Evolutionary conservation across 805 yeast genomes (phyloP).

Genomic region (Kluyveromyces lactis): DNA sequence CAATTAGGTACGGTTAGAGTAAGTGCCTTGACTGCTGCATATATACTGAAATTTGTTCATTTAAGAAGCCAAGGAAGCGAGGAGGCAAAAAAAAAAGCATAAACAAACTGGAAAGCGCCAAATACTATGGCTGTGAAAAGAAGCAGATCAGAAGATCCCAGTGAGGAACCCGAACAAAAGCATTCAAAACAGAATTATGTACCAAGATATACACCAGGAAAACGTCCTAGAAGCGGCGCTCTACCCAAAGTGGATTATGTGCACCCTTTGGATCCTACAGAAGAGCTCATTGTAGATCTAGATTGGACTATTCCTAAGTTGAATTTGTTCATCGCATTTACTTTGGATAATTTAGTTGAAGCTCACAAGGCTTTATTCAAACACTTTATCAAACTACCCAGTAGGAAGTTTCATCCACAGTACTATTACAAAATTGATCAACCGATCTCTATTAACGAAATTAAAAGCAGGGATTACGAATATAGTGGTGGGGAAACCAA

Average conservation of each 20-base stretch:
- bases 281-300: constrained; percentile 22
- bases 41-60: no score
- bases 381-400: constrained; percentile 65
- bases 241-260: constrained; percentile 19
- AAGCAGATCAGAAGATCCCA: background rate
- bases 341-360: constrained; percentile 23
- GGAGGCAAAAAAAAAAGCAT: no score
- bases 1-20: no score
- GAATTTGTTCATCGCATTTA: constrained; percentile 23
- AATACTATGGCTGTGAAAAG: constrained; percentile 6
- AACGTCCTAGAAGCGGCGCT: constrained; percentile 23
- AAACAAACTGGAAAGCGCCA: no score
- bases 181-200: constrained; percentile 1
- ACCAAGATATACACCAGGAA: constrained; percentile 26
- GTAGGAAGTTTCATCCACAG: constrained; percentile 69
- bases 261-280: constrained; percentile 23
- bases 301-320: constrained; percentile 29
- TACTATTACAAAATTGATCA: constrained; percentile 56
- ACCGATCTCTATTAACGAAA: constrained; percentile 67
- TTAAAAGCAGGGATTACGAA: constrained; percentile 35
- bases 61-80: no score
- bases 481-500: constrained; percentile 26
- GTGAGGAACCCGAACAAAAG: constrained; percentile 7
- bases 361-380: constrained; percentile 26
- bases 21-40: no score